phyloP scores from a whole-genome alignment of 202 grass and related monocot genomes.

The Musa balbisiana region DNA sequence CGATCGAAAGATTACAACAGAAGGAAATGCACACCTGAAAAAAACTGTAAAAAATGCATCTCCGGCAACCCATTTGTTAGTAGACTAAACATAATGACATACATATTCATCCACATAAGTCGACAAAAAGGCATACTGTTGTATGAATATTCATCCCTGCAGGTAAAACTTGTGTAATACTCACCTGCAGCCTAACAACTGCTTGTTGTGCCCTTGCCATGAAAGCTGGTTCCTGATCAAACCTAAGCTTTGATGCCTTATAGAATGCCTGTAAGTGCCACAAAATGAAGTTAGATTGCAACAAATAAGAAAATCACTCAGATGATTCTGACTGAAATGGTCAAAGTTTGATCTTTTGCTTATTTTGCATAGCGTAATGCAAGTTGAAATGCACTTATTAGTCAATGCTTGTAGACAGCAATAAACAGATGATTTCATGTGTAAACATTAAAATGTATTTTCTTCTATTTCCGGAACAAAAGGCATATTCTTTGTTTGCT shows the following conservation, averaged over 20 bases:
- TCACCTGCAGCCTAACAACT: slow-evolving; percentile 81
- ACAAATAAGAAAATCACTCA: background rate
- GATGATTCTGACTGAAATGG: background rate
- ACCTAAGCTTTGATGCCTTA: slow-evolving; percentile 79
- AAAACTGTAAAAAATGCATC: no score
- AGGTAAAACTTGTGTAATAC: slow-evolving; percentile 8
- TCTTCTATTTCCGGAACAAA: no score
- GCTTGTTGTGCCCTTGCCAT: slow-evolving; percentile 81
- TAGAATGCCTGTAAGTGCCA: slow-evolving; percentile 59
- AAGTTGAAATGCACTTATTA: background rate
- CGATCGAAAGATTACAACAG: background rate
- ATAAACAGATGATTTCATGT: background rate
- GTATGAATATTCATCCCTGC: background rate
- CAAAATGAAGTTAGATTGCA: background rate
- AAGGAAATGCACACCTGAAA: background rate
- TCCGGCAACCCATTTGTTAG: background rate
- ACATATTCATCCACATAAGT: background rate
- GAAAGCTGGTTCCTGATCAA: slow-evolving; percentile 71
- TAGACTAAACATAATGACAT: background rate
- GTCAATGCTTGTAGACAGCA: background rate
- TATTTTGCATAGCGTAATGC: background rate
- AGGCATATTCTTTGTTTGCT: no score
- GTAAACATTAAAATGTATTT: background rate
- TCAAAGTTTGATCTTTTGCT: background rate
- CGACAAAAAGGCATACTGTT: background rate